phyloP scores from a whole-genome alignment of 192 early-diverging fungal genomes.

The Entophlyctis luteolus region DNA sequence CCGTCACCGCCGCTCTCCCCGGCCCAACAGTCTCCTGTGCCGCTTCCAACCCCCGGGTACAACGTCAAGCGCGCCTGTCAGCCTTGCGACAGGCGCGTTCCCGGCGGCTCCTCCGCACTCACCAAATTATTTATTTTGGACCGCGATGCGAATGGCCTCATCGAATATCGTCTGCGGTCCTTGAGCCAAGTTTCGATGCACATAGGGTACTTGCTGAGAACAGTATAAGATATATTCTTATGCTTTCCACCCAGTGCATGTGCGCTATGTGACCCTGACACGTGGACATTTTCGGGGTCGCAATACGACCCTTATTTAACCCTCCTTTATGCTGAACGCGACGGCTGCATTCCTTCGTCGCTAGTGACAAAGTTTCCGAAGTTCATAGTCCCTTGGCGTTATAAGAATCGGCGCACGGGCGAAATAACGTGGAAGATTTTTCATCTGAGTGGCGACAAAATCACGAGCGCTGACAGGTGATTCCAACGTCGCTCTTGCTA shows the following conservation, averaged over 20 bases:
- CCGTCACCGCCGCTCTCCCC: too few species aligned
- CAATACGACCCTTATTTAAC: slow-evolving; percentile 39
- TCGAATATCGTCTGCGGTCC: slow-evolving; percentile 20
- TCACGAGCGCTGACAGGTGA: slow-evolving; percentile 38
- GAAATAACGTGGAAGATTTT: slow-evolving; percentile 50
- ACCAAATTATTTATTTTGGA: slow-evolving; percentile 1
- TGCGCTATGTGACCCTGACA: slow-evolving; percentile 33
- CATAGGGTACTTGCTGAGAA: slow-evolving; percentile 1
- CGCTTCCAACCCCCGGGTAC: slow-evolving; percentile 14
- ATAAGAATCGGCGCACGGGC: slow-evolving; percentile 37
- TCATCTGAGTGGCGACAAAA: slow-evolving; percentile 37
- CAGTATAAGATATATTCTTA: background rate
- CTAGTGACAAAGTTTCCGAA: slow-evolving; percentile 24
- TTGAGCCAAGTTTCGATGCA: background rate
- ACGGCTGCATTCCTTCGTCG: slow-evolving; percentile 48
- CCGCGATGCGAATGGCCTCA: slow-evolving; percentile 10
- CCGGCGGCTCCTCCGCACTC: background rate
- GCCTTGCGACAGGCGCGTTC: slow-evolving; percentile 12
- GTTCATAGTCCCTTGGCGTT: slow-evolving; percentile 52
- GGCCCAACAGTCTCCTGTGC: background rate
- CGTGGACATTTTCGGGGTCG: slow-evolving; percentile 37
- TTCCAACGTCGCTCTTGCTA: background rate
- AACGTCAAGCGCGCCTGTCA: slow-evolving; percentile 27
- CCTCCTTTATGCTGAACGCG: slow-evolving; percentile 36
- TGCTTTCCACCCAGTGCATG: slow-evolving; percentile 20